A percentile compares a stretch with the other conserved stretches of the same genome.
Evolutionary conservation across 1,284 basidiomycete species (phyloP).

Genomic region (Pascua sp.): DNA sequence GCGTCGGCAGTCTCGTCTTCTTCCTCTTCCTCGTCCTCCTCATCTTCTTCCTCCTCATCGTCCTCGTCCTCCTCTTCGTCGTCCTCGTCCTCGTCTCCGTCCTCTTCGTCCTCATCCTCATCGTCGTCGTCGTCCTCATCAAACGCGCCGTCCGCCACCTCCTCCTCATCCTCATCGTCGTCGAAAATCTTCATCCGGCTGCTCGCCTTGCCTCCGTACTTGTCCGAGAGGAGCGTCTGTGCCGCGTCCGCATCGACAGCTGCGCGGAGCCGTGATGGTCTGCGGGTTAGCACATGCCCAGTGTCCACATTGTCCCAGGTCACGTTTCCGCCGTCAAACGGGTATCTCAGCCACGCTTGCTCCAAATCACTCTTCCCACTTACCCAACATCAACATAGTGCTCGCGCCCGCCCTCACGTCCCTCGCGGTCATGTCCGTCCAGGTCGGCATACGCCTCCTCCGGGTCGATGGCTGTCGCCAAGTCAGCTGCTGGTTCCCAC

Average conservation of each 20-base stretch:
- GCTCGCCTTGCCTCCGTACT: slow-evolving; percentile 67
- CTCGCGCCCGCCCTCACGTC: slow-evolving; percentile 52
- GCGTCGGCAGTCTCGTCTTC: slow-evolving; percentile 47
- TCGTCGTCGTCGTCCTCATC: slow-evolving; percentile 70
- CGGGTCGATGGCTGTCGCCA: slow-evolving; percentile 56
- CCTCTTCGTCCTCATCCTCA: slow-evolving; percentile 55
- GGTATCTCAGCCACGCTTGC: neutral
- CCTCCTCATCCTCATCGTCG: slow-evolving; percentile 39
- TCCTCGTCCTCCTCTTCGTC: slow-evolving; percentile 43
- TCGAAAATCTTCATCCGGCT: slow-evolving; percentile 60
- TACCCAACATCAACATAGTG: slow-evolving; percentile 83
- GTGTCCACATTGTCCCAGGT: neutral
- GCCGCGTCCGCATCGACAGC: slow-evolving; percentile 56
- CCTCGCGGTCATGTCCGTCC: slow-evolving; percentile 30
- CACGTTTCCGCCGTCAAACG: too few relatives aligned
- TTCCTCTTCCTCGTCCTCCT: slow-evolving; percentile 51
- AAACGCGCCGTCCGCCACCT: slow-evolving; percentile 62
- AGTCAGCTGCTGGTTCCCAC: neutral
- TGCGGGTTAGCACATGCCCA: slow-evolving; percentile 32
- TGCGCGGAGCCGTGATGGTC: slow-evolving; percentile 66
- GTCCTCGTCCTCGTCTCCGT: slow-evolving; percentile 37
- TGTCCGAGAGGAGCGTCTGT: slow-evolving; percentile 53
- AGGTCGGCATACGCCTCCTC: slow-evolving; percentile 59
- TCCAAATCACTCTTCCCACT: slow-evolving; percentile 27
- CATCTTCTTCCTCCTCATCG: slow-evolving; percentile 52